Evolutionary conservation across 139 green algal genomes (phyloP), one percentile per base, ranked within the genome.

Genomic region (Picochlorum costavermella): DNA sequence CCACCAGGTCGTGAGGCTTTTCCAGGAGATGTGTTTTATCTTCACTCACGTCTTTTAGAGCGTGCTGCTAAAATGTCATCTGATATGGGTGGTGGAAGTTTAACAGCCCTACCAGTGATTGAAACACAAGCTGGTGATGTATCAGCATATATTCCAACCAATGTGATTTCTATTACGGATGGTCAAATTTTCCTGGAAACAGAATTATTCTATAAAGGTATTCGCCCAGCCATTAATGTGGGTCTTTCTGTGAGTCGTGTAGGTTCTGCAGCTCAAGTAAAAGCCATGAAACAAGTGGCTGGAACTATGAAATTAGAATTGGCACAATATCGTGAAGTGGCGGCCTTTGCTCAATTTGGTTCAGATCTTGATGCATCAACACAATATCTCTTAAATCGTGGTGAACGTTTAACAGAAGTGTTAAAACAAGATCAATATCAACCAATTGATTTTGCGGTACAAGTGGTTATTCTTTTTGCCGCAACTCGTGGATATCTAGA

Each of bases 161-260:
- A 95, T 71, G 87, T 95, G 48, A 95, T 95, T 68, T 95, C 87
- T 56, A 95, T 95, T 70, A 94, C 87, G 1, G 87, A 94, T 59
- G 73, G 69, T 12, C 88, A 95, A 77, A 94, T 95, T 56, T 95
- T 93, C 79, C 70, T 95, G 58, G 83, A 91, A 75, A 89, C 87
- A 60, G 86, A 93, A 74, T 75, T 95, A 31, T 95, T 95, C 78
- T 92, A 94, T 76, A 86, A 87, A 70, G 86, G 84, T 78, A 90
- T 95, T 69, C 84, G 87, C 67, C 87, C 88, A 28, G 87, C 87
- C 13, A 85, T 95, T 45, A 95, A 95, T 75, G 88, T 95, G 45
- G 87, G 88, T 74, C 72, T 95, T 40, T 89, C 79, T 44, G 88
- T 94, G 61, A 88, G 75, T 11, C 88, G 88, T 50, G 88, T 95